phyloP scores from a whole-genome alignment of 306 rosid species.

The Vicia sativa region DNA sequence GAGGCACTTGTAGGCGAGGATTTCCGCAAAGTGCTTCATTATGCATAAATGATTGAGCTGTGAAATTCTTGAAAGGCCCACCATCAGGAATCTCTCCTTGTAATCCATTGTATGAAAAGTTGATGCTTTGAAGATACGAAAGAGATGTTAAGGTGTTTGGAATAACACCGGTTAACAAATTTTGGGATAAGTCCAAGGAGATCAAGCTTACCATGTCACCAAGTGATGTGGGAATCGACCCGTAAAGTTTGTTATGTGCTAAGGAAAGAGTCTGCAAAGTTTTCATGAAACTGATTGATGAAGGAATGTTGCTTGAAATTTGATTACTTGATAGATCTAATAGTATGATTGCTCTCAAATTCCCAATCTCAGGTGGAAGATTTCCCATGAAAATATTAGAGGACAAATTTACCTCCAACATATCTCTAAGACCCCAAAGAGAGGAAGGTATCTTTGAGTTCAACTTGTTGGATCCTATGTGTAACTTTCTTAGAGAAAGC shows the following conservation, averaged over 20 bases:
- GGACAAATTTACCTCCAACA: constrained; percentile 40
- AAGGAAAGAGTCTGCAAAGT: constrained; percentile 19
- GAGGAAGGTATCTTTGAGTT: constrained; percentile 39
- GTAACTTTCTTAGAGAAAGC: constrained; percentile 18
- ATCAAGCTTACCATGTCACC: neutral
- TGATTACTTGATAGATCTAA: constrained; percentile 28
- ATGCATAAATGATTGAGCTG: neutral
- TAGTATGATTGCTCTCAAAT: constrained; percentile 27
- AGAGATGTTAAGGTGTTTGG: neutral
- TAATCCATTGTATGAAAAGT: constrained; percentile 39
- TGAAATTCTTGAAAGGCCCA: neutral
- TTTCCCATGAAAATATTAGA: constrained; percentile 38
- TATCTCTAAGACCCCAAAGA: constrained; percentile 39
- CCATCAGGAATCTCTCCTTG: constrained; percentile 22
- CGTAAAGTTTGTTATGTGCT: constrained; percentile 30
- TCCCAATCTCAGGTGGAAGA: constrained; percentile 31
- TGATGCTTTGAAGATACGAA: constrained; percentile 25
- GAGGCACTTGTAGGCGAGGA: neutral
- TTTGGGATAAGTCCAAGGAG: neutral
- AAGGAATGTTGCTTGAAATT: constrained; percentile 28
- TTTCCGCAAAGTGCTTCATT: constrained; percentile 39
- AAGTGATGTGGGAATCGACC: constrained; percentile 32
- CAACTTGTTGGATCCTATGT: constrained; percentile 34
- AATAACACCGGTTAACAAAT: neutral
- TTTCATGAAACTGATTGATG: neutral